Conservation (phyloP, 768 basidiomycete species). For the Leccinum fibrillosum region DNA sequence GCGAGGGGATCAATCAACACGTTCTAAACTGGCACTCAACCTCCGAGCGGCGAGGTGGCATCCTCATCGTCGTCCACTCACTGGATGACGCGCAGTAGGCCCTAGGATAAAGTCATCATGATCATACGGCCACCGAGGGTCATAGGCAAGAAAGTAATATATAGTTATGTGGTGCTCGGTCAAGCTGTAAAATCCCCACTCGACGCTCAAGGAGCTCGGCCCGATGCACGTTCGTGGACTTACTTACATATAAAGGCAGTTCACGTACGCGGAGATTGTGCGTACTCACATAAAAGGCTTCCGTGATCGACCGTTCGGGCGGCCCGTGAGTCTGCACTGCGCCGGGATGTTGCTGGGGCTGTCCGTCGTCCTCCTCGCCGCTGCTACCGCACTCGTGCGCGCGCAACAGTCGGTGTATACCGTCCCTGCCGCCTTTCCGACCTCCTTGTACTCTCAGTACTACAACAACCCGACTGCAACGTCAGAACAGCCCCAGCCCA, state of each 20-base stretch:
- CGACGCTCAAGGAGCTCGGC: background rate
- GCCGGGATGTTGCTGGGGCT: slow-evolving; percentile 11
- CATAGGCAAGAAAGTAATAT: background rate
- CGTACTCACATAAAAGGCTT: slow-evolving; percentile 8
- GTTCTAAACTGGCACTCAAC: background rate
- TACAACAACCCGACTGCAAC: slow-evolving; percentile 75
- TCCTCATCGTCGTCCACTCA: background rate
- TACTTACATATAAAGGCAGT: background rate
- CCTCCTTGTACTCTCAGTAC: slow-evolving; percentile 59
- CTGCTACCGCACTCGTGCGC: slow-evolving; percentile 1
- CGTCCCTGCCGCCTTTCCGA: slow-evolving; percentile 62
- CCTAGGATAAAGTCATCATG: background rate
- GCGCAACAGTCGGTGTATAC: slow-evolving; percentile 38
- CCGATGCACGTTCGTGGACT: slow-evolving; percentile 22
- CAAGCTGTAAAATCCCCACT: background rate
- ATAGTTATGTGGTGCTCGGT: no score
- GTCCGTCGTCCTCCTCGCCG: slow-evolving; percentile 6
- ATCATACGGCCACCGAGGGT: background rate
- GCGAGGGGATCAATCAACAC: background rate
- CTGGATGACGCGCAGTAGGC: background rate
- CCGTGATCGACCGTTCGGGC: background rate
- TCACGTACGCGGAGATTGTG: slow-evolving; percentile 6
- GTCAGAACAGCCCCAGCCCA: slow-evolving; percentile 70
- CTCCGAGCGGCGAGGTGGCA: background rate
- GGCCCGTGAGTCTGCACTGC: background rate